These are phyloP conservation scores for Henningerozyma blattae DNA, from an alignment of 805 yeast genomes.

Conservation along the genomic window DNA sequence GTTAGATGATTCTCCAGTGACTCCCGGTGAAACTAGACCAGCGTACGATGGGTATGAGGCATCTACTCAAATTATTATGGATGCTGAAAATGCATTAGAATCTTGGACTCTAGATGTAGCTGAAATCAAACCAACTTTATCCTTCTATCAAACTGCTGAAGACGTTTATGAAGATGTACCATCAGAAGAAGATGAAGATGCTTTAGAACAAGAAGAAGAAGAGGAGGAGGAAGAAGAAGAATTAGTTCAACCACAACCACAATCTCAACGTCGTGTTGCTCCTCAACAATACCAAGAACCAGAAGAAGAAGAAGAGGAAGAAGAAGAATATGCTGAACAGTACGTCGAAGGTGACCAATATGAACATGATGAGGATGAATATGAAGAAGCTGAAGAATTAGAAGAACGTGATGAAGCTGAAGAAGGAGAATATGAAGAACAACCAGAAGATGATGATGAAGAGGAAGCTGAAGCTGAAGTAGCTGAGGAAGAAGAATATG, in stretches of 20 bases:
- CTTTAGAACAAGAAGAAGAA: conserved; percentile 19
- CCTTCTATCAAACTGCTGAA: conserved; percentile 65
- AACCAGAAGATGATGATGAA: not conserved
- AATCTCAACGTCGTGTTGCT: not conserved
- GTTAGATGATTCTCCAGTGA: conserved; percentile 91
- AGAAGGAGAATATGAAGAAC: not conserved
- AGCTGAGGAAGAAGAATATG: no score
- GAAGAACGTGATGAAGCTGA: not conserved
- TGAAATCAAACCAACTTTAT: conserved; percentile 84
- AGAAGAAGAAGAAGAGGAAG: conserved; percentile 2
- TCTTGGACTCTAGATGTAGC: conserved; percentile 96
- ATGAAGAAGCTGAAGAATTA: conserved; percentile 1
- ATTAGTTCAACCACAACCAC: conserved; percentile 1
- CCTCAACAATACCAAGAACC: conserved; percentile 1
- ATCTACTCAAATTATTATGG: conserved; percentile 93
- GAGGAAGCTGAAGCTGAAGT: not conserved
- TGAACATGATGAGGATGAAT: conserved; percentile 1
- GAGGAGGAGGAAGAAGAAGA: conserved; percentile 10
- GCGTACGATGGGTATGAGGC: conserved; percentile 98
- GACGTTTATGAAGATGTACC: conserved; percentile 45
- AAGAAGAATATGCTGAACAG: conserved; percentile 3
- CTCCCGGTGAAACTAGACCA: conserved; percentile 98
- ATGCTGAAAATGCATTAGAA: conserved; percentile 90
- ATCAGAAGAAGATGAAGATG: conserved; percentile 30
- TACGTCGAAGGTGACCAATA: conserved; percentile 2